Percentiles rank a stretch among this genome's conserved stretches.
phyloP scores from a whole-genome alignment of 148 eudicot genomes.

The Tetragonia tetragonoides region DNA sequence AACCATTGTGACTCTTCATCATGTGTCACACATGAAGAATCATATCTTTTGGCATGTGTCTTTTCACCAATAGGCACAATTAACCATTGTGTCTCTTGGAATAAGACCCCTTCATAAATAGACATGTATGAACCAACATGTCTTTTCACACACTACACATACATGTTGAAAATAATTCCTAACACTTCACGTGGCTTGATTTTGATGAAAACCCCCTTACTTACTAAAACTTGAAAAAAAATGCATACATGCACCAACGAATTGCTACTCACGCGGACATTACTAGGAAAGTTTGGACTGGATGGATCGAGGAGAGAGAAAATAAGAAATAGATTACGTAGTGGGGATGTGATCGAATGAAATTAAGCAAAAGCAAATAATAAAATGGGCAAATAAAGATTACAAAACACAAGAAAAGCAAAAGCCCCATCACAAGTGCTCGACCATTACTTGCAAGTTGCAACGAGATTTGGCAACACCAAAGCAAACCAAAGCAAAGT shows the following conservation, averaged over 20 bases:
- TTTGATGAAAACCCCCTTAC: neutral
- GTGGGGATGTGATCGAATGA: slow-evolving; percentile 2
- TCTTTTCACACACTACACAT: no score
- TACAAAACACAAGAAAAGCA: slow-evolving; percentile 21
- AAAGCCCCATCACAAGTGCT: slow-evolving; percentile 17
- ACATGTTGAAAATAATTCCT: no score
- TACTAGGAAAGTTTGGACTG: neutral
- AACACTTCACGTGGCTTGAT: slow-evolving; percentile 10
- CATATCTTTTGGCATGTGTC: no score
- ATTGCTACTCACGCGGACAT: slow-evolving; percentile 4
- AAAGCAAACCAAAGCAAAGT: no score
- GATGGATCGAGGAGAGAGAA: no score
- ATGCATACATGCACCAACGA: slow-evolving; percentile 10
- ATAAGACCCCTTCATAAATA: no score
- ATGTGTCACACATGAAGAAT: no score
- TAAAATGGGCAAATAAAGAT: neutral
- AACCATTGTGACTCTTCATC: no score
- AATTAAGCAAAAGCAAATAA: neutral
- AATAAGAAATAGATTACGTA: neutral
- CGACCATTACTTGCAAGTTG: neutral
- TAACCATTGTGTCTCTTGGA: no score
- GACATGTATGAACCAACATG: no score
- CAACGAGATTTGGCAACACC: neutral
- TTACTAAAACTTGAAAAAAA: neutral
- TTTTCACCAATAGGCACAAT: no score